Base-by-base conservation (phyloP, 805 yeast genomes). In the Candida morakotiae region DNA sequence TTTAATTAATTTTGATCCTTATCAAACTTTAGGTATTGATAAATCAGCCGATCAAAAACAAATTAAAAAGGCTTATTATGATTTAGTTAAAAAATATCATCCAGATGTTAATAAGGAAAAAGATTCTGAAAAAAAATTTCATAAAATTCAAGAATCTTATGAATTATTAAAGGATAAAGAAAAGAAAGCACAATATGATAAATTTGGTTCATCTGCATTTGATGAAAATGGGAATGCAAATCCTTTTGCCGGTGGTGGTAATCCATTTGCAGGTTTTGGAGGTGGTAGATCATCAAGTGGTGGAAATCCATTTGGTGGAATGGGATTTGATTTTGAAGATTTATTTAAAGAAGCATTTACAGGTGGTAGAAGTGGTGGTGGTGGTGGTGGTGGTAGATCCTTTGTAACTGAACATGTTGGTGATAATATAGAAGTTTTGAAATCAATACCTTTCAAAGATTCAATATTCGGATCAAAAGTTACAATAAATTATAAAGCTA, bases 31-130 rank as follows among this genome's bases (percentile, higher is more conserved):
- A 29, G 98, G 98, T 3, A 86, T 93, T 20, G 76, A 74, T 19
- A 76, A 75, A 43, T 57, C 56, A 36, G 93, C 98, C 0, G 72
- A 81, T 10, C 66, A 81, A 6, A 73, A 86, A n/a, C 94, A 88
- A 15, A 93, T 93, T 63, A 93, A 93, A 62, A 89, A 89, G 61
- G 91, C 96, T 2, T 93, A 93, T 65, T 88, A 88, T 58, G 83
- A 87, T 53, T 68, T 93, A 45, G 98, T 97, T 11, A 93, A 93
- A 61, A 77, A 91, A 58, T 88, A 70, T 60, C 99, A 93, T 61
- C 99, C 99, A 0, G 99, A 93, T 66, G 86, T 93, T 31, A 93
- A 91, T 61, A 93, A 91, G 61, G 96, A 86, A 45, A 75, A 77
- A 18, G 91, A 76, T 14, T 93, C 98, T 0, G 95, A 91, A 51